Percentiles rank a stretch among this genome's conserved stretches.
Evolutionary conservation across 176 grass and related monocot genomes (phyloP).

Genomic region (Phoenix dactylifera): DNA sequence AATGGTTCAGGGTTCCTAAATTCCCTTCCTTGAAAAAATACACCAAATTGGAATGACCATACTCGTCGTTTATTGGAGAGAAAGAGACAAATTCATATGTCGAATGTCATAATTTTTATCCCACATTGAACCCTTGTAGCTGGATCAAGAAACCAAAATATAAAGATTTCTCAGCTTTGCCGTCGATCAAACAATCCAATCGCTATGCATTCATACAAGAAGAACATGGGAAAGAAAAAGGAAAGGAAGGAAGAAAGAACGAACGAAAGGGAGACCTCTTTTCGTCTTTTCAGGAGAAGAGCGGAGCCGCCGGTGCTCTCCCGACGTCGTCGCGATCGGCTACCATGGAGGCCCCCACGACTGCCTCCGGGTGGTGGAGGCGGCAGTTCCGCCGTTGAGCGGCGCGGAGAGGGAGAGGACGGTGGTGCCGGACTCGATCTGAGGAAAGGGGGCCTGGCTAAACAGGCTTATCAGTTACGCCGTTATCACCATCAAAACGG

Average conservation of each 20-base stretch:
- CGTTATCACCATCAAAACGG: slow-evolving; percentile 30
- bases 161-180: no score
- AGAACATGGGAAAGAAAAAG: no score
- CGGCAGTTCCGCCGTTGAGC: slow-evolving; percentile 44
- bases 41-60: slow-evolving; percentile 27
- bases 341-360: no score
- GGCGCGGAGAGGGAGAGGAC: slow-evolving; percentile 30
- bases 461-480: slow-evolving; percentile 75
- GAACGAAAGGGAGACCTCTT: no score
- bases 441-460: slow-evolving; percentile 41
- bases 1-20: slow-evolving; percentile 46
- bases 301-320: no score
- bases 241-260: no score
- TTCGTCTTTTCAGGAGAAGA: no score
- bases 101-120: neutral
- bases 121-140: neutral
- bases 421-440: slow-evolving; percentile 57
- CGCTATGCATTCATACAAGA: no score
- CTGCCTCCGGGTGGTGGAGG: slow-evolving; percentile 32
- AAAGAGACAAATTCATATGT: neutral
- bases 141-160: no score
- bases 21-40: slow-evolving; percentile 25
- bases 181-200: no score
- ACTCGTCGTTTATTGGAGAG: neutral
- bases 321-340: no score